phyloP scores from a whole-genome alignment of 345 rosid genomes.

The Tarenaya hassleriana region DNA sequence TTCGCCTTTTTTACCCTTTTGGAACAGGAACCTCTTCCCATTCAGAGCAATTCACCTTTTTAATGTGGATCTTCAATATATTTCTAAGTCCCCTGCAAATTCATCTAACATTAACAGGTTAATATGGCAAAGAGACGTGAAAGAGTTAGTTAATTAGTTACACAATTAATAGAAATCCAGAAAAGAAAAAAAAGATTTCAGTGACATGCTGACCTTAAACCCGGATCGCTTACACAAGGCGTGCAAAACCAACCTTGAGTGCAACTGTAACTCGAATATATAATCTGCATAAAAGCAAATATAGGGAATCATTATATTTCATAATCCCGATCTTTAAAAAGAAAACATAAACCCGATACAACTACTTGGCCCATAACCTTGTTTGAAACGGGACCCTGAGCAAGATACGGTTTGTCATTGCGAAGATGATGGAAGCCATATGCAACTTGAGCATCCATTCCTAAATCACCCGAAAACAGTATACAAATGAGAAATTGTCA shows the following conservation, averaged over 20 bases:
- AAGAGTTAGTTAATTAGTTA: background rate
- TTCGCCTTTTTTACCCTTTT: constrained; percentile 58
- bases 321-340: too few relatives aligned
- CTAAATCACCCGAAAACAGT: constrained; percentile 31
- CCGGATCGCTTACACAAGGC: constrained; percentile 84
- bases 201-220: constrained; percentile 54
- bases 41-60: constrained; percentile 62
- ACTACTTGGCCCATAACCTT: constrained; percentile 50
- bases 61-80: constrained; percentile 71
- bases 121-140: background rate
- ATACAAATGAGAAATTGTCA: too few relatives aligned
- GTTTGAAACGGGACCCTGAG: constrained; percentile 90
- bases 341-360: too few relatives aligned
- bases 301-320: too few relatives aligned
- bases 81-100: constrained; percentile 78
- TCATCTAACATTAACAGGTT: constrained; percentile 22
- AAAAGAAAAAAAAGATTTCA: background rate
- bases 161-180: too few relatives aligned
- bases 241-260: constrained; percentile 97
- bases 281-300: constrained; percentile 42
- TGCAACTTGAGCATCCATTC: constrained; percentile 99
- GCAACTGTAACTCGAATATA: constrained; percentile 88
- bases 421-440: constrained; percentile 96
- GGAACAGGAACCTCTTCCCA: constrained; percentile 85
- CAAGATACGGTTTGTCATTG: constrained; percentile 89